These are phyloP conservation scores for Quercus parvula DNA, from an alignment of 306 rosid species.

Conservation along the genomic window DNA sequence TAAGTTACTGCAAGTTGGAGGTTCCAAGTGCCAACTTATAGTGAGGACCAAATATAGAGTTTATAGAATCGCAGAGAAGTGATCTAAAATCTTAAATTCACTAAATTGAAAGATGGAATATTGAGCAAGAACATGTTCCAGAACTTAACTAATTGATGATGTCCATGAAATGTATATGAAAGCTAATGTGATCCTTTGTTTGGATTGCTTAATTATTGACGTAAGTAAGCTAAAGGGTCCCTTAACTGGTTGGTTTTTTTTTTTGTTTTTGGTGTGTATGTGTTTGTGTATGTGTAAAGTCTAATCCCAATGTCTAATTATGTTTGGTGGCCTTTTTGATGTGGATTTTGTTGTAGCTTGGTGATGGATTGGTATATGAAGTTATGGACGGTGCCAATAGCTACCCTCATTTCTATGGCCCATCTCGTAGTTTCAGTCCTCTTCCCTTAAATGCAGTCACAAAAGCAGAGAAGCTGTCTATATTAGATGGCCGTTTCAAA, in stretches of 20 bases:
- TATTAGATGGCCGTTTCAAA: conserved; percentile 51
- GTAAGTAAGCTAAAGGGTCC: background rate
- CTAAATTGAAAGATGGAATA: background rate
- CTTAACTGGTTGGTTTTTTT: background rate
- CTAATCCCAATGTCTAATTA: background rate
- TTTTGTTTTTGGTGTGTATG: too few species aligned
- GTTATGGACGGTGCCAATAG: conserved; percentile 58
- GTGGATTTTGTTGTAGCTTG: conserved; percentile 55
- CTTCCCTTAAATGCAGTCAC: conserved; percentile 56
- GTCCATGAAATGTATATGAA: background rate
- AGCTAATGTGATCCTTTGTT: background rate
- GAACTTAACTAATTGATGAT: background rate
- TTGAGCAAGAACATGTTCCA: background rate
- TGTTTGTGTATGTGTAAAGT: background rate
- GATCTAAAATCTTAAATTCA: too few species aligned
- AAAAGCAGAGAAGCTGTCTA: conserved; percentile 64
- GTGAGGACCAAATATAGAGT: background rate
- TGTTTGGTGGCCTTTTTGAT: background rate
- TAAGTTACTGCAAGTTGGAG: background rate
- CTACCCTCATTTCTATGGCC: conserved; percentile 90
- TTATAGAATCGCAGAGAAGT: too few species aligned
- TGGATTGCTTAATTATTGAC: background rate
- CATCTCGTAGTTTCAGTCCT: conserved; percentile 70
- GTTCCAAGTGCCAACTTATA: background rate
- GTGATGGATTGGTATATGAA: conserved; percentile 81